Evolutionary conservation across 768 basidiomycete genomes (phyloP), one percentile per base, ranked within the genome.

Genomic region (Naganishia kalamii): DNA sequence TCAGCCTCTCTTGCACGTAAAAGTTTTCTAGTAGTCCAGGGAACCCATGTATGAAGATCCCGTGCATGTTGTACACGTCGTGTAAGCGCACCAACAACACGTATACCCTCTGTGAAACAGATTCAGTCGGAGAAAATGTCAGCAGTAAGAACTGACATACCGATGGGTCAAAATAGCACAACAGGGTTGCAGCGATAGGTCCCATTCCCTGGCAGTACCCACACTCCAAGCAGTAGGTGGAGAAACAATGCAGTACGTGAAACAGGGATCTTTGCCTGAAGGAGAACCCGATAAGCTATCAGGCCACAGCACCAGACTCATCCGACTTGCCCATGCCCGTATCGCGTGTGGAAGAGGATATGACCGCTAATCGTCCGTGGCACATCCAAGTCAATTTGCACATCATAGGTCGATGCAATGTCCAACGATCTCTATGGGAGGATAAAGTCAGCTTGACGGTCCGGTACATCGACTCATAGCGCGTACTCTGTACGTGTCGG

Each of bases 131-230:
- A 40, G n/a, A 59, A 19, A 13, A 6, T n/a, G 23, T 23, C 40
- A 37, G 44, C 3, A 1, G 5, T 21, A 49, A 21, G 12, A n/a
- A 10, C 19, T 10, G 43, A 44, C 43, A 10, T 44, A 81, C 81
- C 74, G 92, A 89, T 8, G 96, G 91, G 68, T 88, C 87, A 75
- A 92, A 88, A 77, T 98, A 98, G 79, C 89, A 92, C 13, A 97
- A 83, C 23, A 99, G 82, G 1, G 92, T 97, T 0, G 93, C 89
- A 0, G 94, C 91, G 64, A 99, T 89, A 6, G 94, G 90, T 1
- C 96, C 93, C 96, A 99, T 99, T 66, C 96, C 96, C 80, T 99
- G 96, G 43, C 93, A 92, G 75, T 99, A 99, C 17, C 94, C 94
- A 68, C 96, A 98, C 12, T 83, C 81, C 19, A 81, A 77, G 78